Percentiles rank a stretch among this genome's conserved stretches.
Evolutionary conservation across 495 filamentous ascomycete species (phyloP).

Genomic region (Aspergillus ellipticus): DNA sequence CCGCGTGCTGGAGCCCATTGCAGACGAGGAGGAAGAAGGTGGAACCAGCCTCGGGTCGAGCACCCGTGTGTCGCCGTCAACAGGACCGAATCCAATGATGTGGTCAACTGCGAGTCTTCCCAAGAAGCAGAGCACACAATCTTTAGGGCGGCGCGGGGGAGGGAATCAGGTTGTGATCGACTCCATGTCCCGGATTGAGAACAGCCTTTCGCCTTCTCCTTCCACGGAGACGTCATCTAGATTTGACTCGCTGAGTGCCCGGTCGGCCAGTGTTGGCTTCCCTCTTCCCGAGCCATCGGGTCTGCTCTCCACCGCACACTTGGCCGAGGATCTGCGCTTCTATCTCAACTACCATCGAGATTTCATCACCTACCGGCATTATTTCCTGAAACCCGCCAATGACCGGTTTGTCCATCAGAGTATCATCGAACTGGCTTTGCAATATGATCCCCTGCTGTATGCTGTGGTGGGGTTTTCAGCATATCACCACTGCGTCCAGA

Average conservation of each 20-base stretch:
- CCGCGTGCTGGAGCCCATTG: slow-evolving; percentile 55
- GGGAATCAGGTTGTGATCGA: slow-evolving; percentile 24
- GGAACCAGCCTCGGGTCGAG: slow-evolving; percentile 25
- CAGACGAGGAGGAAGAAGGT: slow-evolving; percentile 62
- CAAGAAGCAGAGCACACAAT: slow-evolving; percentile 36
- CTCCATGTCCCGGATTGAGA: slow-evolving; percentile 27
- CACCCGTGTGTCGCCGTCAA: slow-evolving; percentile 25
- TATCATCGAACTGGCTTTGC: slow-evolving; percentile 67
- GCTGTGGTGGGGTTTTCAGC: slow-evolving; percentile 89
- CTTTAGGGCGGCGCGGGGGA: slow-evolving; percentile 38
- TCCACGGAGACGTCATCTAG: slow-evolving; percentile 38
- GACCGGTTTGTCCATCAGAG: slow-evolving; percentile 68
- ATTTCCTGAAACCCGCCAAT: slow-evolving; percentile 65
- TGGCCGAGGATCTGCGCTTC: slow-evolving; percentile 66
- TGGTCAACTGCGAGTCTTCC: slow-evolving; percentile 20
- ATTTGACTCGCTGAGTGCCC: slow-evolving; percentile 32
- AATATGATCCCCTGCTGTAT: slow-evolving; percentile 79
- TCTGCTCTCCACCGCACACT: slow-evolving; percentile 35
- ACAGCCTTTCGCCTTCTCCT: slow-evolving; percentile 49
- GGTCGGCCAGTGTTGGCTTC: slow-evolving; percentile 32
- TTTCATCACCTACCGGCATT: slow-evolving; percentile 74
- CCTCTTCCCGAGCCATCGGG: slow-evolving; percentile 20
- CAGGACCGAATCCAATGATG: slow-evolving; percentile 13
- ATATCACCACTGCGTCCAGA: slow-evolving; percentile 73
- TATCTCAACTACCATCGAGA: slow-evolving; percentile 76